Conservation (phyloP, 345 rosid genomes). For the Noccaea bulbosa region DNA sequence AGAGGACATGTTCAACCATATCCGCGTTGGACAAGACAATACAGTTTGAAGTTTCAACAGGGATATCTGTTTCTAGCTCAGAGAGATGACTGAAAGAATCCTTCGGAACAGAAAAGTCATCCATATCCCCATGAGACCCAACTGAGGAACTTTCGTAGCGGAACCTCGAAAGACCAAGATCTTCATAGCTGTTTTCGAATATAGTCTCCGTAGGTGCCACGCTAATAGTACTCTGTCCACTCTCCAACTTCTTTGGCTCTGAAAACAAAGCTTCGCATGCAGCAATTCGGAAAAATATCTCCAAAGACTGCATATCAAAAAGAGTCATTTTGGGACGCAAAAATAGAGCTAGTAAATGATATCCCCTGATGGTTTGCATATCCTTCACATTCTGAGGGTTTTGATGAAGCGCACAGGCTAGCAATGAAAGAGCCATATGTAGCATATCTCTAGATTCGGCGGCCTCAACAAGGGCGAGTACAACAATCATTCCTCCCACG, state of each 20-base stretch:
- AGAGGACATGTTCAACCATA: conserved; percentile 98
- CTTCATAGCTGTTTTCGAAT: conserved; percentile 79
- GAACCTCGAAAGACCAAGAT: conserved; percentile 74
- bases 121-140: conserved; percentile 97
- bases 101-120: conserved; percentile 86
- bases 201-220: conserved; percentile 56
- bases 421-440: conserved; percentile 90
- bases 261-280: conserved; percentile 99
- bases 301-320: conserved; percentile 95
- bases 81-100: conserved; percentile 93
- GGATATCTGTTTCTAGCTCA: conserved; percentile 87
- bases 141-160: conserved; percentile 80
- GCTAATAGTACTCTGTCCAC: conserved; percentile 42
- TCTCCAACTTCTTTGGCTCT: conserved; percentile 81
- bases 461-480: conserved; percentile 92
- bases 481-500: conserved; percentile 87
- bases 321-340: conserved; percentile 83
- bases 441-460: conserved; percentile 96
- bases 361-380: conserved; percentile 96
- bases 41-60: conserved; percentile 92
- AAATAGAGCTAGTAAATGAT: conserved; percentile 95
- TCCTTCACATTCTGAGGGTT: conserved; percentile 94
- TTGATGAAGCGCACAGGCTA: conserved; percentile 93
- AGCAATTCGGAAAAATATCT: conserved; percentile 95
- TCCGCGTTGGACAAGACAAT: conserved; percentile 95